Evolutionary conservation across 2,329 filamentous ascomycete species (phyloP).

Genomic region (Penicillium brasilianum): DNA sequence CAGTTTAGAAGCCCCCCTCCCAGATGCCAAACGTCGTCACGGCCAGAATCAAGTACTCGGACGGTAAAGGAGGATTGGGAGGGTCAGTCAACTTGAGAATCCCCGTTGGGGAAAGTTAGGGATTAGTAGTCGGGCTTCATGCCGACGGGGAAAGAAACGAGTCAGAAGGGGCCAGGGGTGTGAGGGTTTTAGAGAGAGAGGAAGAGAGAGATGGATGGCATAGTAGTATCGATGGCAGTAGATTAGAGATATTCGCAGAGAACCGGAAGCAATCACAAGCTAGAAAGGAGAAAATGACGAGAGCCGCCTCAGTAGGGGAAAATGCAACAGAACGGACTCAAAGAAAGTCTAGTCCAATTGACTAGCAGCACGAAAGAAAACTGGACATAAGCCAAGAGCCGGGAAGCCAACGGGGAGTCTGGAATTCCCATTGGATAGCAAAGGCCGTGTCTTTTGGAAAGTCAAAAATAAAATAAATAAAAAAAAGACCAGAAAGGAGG

Average conservation of each 20-base stretch:
- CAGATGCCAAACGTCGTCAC: conserved; percentile 25
- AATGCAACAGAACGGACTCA: background rate
- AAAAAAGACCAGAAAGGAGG: conserved; percentile 12
- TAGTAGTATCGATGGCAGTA: background rate
- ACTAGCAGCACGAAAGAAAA: background rate
- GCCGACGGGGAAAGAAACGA: conserved; percentile 9
- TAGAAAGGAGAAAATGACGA: background rate
- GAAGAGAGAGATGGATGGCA: background rate
- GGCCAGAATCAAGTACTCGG: conserved; percentile 11
- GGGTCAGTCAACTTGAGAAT: conserved; percentile 8
- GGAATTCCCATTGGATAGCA: background rate
- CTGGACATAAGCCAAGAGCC: background rate
- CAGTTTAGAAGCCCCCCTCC: conserved; percentile 20
- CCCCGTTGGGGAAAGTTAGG: conserved; percentile 17
- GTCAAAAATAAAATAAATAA: no score
- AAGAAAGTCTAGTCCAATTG: background rate
- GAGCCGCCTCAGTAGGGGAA: background rate
- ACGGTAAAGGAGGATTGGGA: background rate
- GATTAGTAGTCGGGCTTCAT: conserved; percentile 17
- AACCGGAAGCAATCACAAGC: background rate
- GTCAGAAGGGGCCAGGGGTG: conserved; percentile 6
- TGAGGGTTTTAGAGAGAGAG: background rate
- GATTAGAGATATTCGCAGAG: background rate
- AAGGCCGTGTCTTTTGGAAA: no score
- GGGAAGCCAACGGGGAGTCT: background rate